phyloP scores from a whole-genome alignment of 768 basidiomycete species.

The Albatrellus ellisii region DNA sequence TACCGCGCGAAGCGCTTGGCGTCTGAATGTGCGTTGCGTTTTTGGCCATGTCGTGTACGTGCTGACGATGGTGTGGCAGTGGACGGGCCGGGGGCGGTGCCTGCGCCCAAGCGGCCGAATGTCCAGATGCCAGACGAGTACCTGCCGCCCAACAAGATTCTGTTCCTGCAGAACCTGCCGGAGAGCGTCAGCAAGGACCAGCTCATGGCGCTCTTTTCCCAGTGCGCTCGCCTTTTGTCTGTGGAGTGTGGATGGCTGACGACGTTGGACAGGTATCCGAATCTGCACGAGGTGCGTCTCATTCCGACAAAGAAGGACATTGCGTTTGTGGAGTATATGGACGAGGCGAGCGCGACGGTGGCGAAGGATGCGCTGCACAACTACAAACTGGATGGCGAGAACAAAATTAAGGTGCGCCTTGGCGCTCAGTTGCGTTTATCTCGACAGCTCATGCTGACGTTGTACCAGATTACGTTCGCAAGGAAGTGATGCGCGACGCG shows the following conservation, averaged over 20 bases:
- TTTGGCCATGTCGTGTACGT: slow-evolving; percentile 6
- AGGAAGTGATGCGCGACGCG: slow-evolving; percentile 9
- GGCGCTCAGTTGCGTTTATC: neutral
- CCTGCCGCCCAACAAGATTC: slow-evolving; percentile 96
- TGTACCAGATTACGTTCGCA: slow-evolving; percentile 13
- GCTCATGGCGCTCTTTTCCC: slow-evolving; percentile 81
- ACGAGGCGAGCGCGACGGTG: slow-evolving; percentile 81
- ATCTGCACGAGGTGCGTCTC: slow-evolving; percentile 93
- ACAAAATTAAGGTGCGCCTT: slow-evolving; percentile 81
- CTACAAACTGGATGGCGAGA: slow-evolving; percentile 93
- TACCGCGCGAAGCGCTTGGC: slow-evolving; percentile 72
- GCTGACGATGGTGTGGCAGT: slow-evolving; percentile 25
- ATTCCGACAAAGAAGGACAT: slow-evolving; percentile 97
- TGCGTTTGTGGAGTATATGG: slow-evolving; percentile 94
- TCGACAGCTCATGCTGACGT: neutral
- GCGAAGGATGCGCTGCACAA: slow-evolving; percentile 97
- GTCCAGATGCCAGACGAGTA: slow-evolving; percentile 99
- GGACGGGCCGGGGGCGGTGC: slow-evolving; percentile 52
- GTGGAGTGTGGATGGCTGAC: neutral
- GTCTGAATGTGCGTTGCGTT: slow-evolving; percentile 48
- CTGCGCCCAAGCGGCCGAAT: slow-evolving; percentile 64
- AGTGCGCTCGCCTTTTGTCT: slow-evolving; percentile 35
- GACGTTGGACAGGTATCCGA: slow-evolving; percentile 64
- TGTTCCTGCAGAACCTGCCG: slow-evolving; percentile 95
- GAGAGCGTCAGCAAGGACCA: slow-evolving; percentile 89